Base-by-base conservation (phyloP, 768 basidiomycete species). In the Macrolepiota dolichaula region DNA sequence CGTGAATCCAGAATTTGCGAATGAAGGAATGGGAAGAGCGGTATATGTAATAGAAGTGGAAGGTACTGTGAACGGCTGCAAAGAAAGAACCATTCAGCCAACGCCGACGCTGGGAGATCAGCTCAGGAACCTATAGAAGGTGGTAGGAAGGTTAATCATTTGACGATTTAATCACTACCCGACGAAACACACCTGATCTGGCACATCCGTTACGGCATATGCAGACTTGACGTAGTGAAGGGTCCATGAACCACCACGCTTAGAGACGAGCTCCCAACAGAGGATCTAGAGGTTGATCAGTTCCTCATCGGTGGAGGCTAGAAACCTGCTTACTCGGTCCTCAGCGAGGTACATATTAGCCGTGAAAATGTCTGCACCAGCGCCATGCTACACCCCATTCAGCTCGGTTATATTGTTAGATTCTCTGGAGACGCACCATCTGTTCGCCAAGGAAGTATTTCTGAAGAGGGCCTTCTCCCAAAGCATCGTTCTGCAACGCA, bases 81-180 rank as follows among this genome's bases (percentile, higher is more conserved):
- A 99, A 99, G 86, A 99, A 98, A 3, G 94, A 96, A 13, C 96
- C 94, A 72, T 98, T 98, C 27, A 99, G 82, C 96, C 96, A 98
- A 42, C 96, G 88, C 38, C 96, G 84, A 54, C 96, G 89, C 70
- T 98, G 96, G 0, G 92, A 92, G 67, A 99, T 94, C 63, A 98
- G 76, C 71, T 98, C 96, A 0, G 96, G 93, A 17, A 96, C 87
- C 84, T 89, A 64, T 5, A 38, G 29, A 49, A 7, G 13, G 27
- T 13, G 24, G 29, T 3, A 24, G 29, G 29, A 32, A 24, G 29
- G 5, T 17, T 15, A 44, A 35, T 2, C 19, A n/a, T 3, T n/a
- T 17, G 9, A 27, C n/a, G 32, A 42, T 15, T 12, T 27, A 11
- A 22, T 52, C 4, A 22, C 4, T 12, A 25, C 1, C 0, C 22